phyloP scores from a whole-genome alignment of 768 basidiomycete species.

The Leccinum uliginosum region DNA sequence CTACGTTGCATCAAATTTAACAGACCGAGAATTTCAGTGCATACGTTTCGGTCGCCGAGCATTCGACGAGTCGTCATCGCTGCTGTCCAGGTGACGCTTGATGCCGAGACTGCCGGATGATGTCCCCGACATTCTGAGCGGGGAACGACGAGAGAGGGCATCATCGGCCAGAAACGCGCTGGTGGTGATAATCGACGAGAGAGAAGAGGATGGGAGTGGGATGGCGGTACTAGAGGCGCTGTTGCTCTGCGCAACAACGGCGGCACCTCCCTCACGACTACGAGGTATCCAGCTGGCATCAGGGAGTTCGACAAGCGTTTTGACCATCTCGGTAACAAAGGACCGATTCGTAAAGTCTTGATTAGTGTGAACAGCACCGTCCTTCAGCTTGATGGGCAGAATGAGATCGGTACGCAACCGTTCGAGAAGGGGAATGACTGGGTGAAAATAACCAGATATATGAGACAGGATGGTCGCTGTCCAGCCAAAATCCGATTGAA shows the following conservation, averaged over 20 bases:
- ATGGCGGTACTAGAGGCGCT: not conserved
- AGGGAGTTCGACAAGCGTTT: not conserved
- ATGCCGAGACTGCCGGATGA: not conserved
- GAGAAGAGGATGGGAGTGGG: no score
- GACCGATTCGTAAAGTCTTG: not conserved
- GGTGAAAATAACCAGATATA: not conserved
- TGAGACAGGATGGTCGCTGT: not conserved
- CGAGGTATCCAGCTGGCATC: not conserved
- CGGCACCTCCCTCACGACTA: not conserved
- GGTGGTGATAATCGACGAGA: not conserved
- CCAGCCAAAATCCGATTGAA: not conserved
- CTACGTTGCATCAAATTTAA: no score
- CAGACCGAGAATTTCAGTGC: no score
- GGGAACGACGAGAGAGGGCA: not conserved
- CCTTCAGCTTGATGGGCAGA: not conserved
- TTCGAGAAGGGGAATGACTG: not conserved
- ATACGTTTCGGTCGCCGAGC: not conserved
- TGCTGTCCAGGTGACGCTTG: not conserved
- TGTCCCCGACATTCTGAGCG: not conserved
- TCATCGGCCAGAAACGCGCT: not conserved
- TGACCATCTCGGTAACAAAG: not conserved
- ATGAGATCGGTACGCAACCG: not conserved
- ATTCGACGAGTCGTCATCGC: not conserved
- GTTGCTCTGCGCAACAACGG: not conserved
- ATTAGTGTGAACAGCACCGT: not conserved